Evolutionary conservation across 2,329 filamentous ascomycete genomes (phyloP).

Genomic region (Penicillium hordei): DNA sequence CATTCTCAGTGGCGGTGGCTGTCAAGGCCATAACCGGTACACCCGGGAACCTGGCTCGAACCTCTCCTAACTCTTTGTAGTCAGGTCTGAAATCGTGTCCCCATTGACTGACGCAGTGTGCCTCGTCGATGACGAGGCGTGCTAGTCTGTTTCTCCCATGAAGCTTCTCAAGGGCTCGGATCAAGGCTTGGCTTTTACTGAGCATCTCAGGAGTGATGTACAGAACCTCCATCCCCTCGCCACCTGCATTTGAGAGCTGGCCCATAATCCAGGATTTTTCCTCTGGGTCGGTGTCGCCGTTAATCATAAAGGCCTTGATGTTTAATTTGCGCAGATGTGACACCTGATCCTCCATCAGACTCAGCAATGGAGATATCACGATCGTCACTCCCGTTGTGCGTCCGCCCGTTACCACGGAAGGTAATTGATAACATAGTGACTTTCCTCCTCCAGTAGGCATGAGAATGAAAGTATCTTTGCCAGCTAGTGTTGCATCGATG

Average conservation of each 20-base stretch:
- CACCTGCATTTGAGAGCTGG: slow-evolving; percentile 60
- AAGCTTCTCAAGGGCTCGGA: slow-evolving; percentile 65
- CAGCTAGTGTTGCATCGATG: slow-evolving; percentile 86
- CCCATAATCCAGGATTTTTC: slow-evolving; percentile 67
- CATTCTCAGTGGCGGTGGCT: slow-evolving; percentile 89
- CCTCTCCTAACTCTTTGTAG: slow-evolving; percentile 79
- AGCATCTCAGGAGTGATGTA: slow-evolving; percentile 99
- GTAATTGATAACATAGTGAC: slow-evolving; percentile 93
- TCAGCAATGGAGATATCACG: slow-evolving; percentile 91
- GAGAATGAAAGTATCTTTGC: slow-evolving; percentile 88
- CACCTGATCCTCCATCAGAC: slow-evolving; percentile 97
- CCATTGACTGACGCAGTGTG: slow-evolving; percentile 99
- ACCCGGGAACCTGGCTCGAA: slow-evolving; percentile 69
- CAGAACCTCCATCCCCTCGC: slow-evolving; percentile 79
- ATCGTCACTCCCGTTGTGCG: slow-evolving; percentile 82
- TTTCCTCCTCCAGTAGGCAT: slow-evolving; percentile 99
- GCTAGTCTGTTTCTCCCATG: slow-evolving; percentile 72
- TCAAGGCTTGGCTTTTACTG: slow-evolving; percentile 71
- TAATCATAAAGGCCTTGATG: slow-evolving; percentile 79
- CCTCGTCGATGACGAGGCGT: slow-evolving; percentile 93
- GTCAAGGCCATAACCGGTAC: slow-evolving; percentile 94
- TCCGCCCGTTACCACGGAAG: slow-evolving; percentile 77
- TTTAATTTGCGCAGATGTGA: slow-evolving; percentile 71
- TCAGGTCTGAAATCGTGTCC: slow-evolving; percentile 96
- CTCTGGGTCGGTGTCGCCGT: slow-evolving; percentile 67